Conservation (phyloP, 164 flowering plant species). For the Akebia trifoliata region DNA sequence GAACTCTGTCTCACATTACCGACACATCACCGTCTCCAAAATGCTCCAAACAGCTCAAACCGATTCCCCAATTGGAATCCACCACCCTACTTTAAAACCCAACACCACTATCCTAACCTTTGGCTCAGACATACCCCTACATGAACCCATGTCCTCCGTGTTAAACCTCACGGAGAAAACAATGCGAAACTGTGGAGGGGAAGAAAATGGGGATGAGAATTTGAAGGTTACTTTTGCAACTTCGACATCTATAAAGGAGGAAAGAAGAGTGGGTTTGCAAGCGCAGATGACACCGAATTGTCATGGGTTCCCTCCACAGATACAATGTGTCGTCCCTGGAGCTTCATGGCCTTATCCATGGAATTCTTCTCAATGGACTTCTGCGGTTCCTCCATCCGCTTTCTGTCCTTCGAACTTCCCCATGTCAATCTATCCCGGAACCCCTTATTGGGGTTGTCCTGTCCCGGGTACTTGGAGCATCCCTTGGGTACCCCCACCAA, state of each 20-base stretch:
- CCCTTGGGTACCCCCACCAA: slow-evolving; percentile 49
- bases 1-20: slow-evolving; percentile 51
- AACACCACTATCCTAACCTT: slow-evolving; percentile 56
- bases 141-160: slow-evolving; percentile 57
- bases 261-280: slow-evolving; percentile 15
- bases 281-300: slow-evolving; percentile 23
- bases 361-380: slow-evolving; percentile 32
- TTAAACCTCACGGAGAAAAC: slow-evolving; percentile 41
- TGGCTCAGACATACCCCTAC: slow-evolving; percentile 46
- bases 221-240: slow-evolving; percentile 46
- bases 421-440: slow-evolving; percentile 42
- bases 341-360: slow-evolving; percentile 59
- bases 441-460: slow-evolving; percentile 60
- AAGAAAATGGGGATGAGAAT: slow-evolving; percentile 46
- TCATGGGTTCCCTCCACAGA: slow-evolving; percentile 42
- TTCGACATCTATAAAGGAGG: slow-evolving; percentile 31
- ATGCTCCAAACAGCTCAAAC: slow-evolving; percentile 43
- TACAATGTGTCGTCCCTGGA: slow-evolving; percentile 44
- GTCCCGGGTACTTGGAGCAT: too few relatives aligned
- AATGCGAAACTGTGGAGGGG: slow-evolving; percentile 22
- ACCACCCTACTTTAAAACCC: slow-evolving; percentile 27
- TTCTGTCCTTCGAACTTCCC: slow-evolving; percentile 52
- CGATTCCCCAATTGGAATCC: slow-evolving; percentile 33
- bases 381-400: slow-evolving; percentile 44
- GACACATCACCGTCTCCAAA: slow-evolving; percentile 56